Base-by-base conservation (phyloP, 2,329 filamentous ascomycete genomes). In the Penicillium sp. region DNA sequence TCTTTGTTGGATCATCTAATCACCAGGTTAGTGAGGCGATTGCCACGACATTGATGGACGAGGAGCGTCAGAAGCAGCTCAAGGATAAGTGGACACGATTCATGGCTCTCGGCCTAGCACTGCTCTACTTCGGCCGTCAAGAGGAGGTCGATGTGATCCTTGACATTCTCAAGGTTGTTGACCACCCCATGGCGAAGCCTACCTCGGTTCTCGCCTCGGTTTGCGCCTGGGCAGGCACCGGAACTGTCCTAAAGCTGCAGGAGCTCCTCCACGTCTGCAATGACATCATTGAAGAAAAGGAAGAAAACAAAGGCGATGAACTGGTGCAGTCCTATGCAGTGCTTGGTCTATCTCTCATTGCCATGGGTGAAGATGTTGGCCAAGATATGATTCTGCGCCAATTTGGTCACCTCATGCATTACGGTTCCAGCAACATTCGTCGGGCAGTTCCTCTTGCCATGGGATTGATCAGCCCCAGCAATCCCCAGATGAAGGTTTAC, bases 401-500 rank as follows among this genome's bases (percentile, higher is more conserved):
- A 60, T 96, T 98, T 56, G 92, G 89, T 33, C 92, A 98, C 64
- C 75, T 98, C 44, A 98, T 98, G 92, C 92, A 98, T 70, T 98
- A 98, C 58, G 92, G 93, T 48, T 90, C 95, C 65, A 77, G 89
- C 60, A 96, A 98, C 62, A 98, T 98, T 55, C 84, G 92, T 46
- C 92, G 92, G 60, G 90, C 89, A 13, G 92, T 98, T 18, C 92
- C 92, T 23, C 75, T 98, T 37, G 92, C 92, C 16, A 93, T 98
- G 87, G 93, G 89, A 57, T 76, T 98, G 37, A 83, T 98, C 60
- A 95, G 86, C 68, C 87, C 93, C 9, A 95, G 88, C 70, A 98
- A 98, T 70, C 92, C 92, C 8, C 93, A 98, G 65, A 98, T 98
- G 90, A 98, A 96, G 75, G 85, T 98, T 32, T 98, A 98, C 71